A percentile compares a stretch with the other conserved stretches of the same genome.
These are phyloP conservation scores for Komagataea norvegica DNA, from an alignment of 1,139 yeast genomes.

Conservation along the genomic window DNA sequence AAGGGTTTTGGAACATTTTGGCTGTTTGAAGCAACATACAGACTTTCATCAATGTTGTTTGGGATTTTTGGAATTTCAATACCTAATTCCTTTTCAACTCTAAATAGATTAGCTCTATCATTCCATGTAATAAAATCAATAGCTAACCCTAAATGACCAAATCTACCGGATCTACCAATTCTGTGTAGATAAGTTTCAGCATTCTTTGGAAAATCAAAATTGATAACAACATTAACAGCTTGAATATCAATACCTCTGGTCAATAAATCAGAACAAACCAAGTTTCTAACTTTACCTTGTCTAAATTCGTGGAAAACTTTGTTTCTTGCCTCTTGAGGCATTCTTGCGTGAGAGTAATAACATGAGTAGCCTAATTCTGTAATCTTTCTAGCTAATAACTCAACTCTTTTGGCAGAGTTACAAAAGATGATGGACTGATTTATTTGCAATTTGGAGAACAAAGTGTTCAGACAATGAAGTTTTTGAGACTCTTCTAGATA, in stretches of 20 bases:
- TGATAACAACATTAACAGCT: constrained; percentile 96
- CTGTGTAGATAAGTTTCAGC: constrained; percentile 97
- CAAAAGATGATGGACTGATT: constrained; percentile 96
- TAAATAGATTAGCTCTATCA: constrained; percentile 88
- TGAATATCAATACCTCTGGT: constrained; percentile 99
- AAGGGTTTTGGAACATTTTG: constrained; percentile 82
- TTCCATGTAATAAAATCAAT: constrained; percentile 96
- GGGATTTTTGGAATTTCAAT: constrained; percentile 98
- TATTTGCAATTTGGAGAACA: constrained; percentile 89
- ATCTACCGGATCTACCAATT: constrained; percentile 99
- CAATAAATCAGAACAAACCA: constrained; percentile 92
- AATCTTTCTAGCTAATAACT: constrained; percentile 88
- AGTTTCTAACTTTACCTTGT: constrained; percentile 95
- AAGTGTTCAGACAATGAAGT: constrained; percentile 89
- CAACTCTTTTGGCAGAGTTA: constrained; percentile 94
- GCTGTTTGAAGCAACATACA: constrained; percentile 82
- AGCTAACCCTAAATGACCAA: constrained; percentile 97
- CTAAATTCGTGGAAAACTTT: constrained; percentile 98
- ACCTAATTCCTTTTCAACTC: constrained; percentile 95
- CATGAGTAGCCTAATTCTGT: constrained; percentile 96
- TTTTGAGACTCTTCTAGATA: constrained; percentile 96
- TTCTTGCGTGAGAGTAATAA: constrained; percentile 93
- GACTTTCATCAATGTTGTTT: constrained; percentile 75
- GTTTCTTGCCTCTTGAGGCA: constrained; percentile 97
- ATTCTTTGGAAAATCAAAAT: constrained; percentile 96